Conservation (phyloP, 2,329 filamentous ascomycete genomes). For the Xylariales sp. region DNA sequence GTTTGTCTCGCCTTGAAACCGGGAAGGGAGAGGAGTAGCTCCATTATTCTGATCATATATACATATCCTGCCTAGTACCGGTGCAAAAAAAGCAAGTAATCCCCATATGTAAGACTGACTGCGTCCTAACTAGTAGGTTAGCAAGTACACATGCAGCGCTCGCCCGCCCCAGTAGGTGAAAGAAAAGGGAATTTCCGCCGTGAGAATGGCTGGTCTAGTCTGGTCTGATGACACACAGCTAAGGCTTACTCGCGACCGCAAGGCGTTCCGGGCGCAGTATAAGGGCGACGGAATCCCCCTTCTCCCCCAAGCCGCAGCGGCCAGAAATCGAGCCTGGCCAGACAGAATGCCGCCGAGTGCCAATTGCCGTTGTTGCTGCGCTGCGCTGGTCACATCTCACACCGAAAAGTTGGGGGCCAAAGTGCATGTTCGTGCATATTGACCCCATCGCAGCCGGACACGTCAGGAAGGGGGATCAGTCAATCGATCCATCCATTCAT, state of each 20-base stretch:
- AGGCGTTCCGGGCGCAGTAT: neutral
- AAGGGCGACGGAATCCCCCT: too few species aligned
- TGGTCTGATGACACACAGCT: neutral
- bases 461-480: neutral
- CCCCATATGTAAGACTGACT: neutral
- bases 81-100: neutral
- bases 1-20: neutral
- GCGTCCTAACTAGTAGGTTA: too few species aligned
- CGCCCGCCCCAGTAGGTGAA: too few species aligned
- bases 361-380: too few species aligned
- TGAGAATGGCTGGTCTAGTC: too few species aligned
- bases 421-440: neutral
- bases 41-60: slow-evolving; percentile 1
- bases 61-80: neutral
- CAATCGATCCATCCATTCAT: too few species aligned
- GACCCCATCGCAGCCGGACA: neutral
- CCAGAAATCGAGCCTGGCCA: neutral
- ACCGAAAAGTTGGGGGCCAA: slow-evolving; percentile 3
- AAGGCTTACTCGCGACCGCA: neutral
- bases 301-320: neutral
- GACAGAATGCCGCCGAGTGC: too few species aligned
- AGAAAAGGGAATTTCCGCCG: neutral
- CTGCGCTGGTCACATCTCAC: too few species aligned
- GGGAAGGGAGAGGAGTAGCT: neutral
- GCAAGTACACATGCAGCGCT: neutral